A percentile compares a stretch with the other conserved stretches of the same genome.
phyloP scores from a whole-genome alignment of 805 yeast genomes.

The Jamesozyma piceae region DNA sequence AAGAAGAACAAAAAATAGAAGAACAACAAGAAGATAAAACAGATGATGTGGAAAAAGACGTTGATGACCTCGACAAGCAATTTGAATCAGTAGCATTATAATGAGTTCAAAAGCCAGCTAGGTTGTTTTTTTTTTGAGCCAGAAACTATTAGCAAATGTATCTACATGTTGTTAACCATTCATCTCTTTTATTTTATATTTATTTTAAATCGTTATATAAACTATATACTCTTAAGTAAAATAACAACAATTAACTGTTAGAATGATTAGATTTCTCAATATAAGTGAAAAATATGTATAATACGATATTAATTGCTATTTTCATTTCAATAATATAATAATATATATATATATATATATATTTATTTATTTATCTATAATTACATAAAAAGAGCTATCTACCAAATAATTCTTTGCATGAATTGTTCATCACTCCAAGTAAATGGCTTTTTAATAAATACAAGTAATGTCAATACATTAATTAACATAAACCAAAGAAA shows the following conservation, averaged over 20 bases:
- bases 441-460: conserved; percentile 58
- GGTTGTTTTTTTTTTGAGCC: no score
- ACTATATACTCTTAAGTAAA: no score
- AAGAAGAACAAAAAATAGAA: conserved; percentile 2
- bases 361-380: neutral
- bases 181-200: no score
- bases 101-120: no score
- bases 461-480: conserved; percentile 41
- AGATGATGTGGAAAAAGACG: conserved; percentile 1
- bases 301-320: no score
- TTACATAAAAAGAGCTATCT: neutral
- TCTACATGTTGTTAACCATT: no score
- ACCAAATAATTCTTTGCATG: conserved; percentile 86
- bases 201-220: no score
- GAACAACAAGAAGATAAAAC: conserved; percentile 1
- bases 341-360: neutral
- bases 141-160: no score
- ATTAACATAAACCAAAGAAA: conserved; percentile 51
- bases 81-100: conserved; percentile 27
- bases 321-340: neutral
- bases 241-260: no score
- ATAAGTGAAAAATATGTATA: no score
- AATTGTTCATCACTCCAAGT: conserved; percentile 54
- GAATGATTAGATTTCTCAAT: no score
- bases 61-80: conserved; percentile 16